These are phyloP conservation scores for Lagenidium sp. DNA, from an alignment of 352 stramenopile species.

Conservation along the genomic window DNA sequence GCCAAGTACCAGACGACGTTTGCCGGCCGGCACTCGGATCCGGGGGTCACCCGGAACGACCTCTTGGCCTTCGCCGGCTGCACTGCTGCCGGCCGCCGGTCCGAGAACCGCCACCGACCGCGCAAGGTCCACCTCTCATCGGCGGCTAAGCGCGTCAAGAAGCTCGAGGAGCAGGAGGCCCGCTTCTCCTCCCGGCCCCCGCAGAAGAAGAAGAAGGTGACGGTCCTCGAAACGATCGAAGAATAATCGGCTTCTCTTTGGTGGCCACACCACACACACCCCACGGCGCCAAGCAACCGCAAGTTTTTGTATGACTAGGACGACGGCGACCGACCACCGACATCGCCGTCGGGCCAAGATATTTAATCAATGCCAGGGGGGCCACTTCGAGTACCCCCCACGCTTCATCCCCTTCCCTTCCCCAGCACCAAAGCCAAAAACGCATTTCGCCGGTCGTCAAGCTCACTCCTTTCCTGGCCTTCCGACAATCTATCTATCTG, in stretches of 20 bases:
- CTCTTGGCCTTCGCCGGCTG: conserved; percentile 57
- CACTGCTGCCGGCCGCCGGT: conserved; percentile 19
- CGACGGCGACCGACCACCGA: too few species aligned
- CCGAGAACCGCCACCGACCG: conserved; percentile 34
- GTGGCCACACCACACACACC: too few species aligned
- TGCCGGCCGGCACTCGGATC: conserved; percentile 56
- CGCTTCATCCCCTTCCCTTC: too few species aligned
- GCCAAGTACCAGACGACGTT: conserved; percentile 34
- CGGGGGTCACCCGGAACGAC: conserved; percentile 47
- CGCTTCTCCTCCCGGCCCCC: conserved; percentile 33
- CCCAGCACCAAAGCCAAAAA: too few species aligned
- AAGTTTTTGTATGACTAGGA: background rate
- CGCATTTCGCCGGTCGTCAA: too few species aligned
- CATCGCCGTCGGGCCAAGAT: too few species aligned
- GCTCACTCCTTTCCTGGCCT: too few species aligned
- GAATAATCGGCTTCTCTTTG: conserved; percentile 14
- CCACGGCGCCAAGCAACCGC: background rate
- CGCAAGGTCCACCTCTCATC: conserved; percentile 71
- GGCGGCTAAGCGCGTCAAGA: conserved; percentile 75
- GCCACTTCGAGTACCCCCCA: too few species aligned
- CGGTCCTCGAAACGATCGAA: conserved; percentile 24
- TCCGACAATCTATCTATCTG: too few species aligned
- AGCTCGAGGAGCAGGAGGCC: conserved; percentile 71
- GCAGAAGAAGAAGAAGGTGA: conserved; percentile 23
- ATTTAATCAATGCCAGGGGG: too few species aligned